Percentiles rank a stretch among this genome's conserved stretches.
These are phyloP conservation scores for Cercospora beticola DNA, from an alignment of 2,329 filamentous ascomycete species.

Conservation along the genomic window DNA sequence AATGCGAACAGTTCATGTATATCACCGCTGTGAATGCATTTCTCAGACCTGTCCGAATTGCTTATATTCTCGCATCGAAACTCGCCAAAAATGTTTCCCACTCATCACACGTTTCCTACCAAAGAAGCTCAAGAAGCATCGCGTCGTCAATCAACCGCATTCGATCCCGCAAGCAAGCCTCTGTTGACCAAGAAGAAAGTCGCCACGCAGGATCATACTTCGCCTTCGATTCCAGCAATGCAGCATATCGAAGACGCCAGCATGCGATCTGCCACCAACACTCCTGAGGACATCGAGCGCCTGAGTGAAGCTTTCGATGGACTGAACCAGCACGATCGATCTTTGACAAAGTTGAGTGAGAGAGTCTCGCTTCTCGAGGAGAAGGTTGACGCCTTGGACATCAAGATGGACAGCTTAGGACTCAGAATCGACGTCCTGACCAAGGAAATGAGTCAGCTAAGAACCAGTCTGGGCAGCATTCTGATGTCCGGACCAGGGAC, in stretches of 20 bases:
- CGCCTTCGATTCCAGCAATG: too few species aligned
- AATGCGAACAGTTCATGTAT: background rate
- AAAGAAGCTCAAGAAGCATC: background rate
- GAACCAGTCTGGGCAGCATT: background rate
- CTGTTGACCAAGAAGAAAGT: background rate
- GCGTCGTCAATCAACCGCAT: background rate
- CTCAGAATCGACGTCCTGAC: background rate
- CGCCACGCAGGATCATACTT: too few species aligned
- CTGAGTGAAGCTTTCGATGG: background rate
- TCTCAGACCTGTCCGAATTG: background rate
- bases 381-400: background rate
- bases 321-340: background rate
- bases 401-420: background rate
- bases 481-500: background rate
- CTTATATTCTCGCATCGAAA: background rate
- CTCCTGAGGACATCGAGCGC: background rate
- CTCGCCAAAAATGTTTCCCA: background rate
- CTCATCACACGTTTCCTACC: background rate
- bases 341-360: background rate
- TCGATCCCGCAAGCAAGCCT: background rate
- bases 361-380: background rate
- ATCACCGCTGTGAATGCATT: background rate
- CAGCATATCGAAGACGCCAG: background rate
- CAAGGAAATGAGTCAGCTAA: background rate
- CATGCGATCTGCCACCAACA: background rate